Conservation (phyloP, 306 rosid species). For the Argentina anserina region DNA sequence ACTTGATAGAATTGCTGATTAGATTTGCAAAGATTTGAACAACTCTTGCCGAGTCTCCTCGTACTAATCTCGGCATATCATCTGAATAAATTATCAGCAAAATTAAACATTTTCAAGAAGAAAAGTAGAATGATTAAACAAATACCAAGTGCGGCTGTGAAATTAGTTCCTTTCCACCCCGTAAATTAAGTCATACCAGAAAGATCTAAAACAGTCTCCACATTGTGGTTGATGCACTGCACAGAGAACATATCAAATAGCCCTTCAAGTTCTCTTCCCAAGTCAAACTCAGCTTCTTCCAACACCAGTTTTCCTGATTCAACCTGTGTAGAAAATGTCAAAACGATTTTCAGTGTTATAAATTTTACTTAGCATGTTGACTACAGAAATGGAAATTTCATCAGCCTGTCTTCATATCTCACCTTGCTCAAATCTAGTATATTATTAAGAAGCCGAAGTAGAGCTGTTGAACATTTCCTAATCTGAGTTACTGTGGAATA, state of each 20-base stretch:
- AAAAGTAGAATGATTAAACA: not conserved
- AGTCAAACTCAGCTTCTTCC: conserved; percentile 90
- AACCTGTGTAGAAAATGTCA: conserved; percentile 46
- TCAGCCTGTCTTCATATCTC: conserved; percentile 18
- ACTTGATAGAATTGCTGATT: conserved; percentile 94
- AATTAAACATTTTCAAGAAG: conserved; percentile 12
- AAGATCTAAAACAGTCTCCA: conserved; percentile 88
- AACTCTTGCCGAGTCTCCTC: conserved; percentile 96
- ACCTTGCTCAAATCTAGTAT: conserved; percentile 97
- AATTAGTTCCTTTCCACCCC: conserved; percentile 17
- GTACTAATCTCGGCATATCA: conserved; percentile 85
- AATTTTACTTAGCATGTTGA: not conserved
- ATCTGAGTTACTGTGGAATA: conserved; percentile 87
- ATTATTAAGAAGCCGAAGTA: conserved; percentile 95
- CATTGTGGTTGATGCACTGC: conserved; percentile 93
- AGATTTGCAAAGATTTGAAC: conserved; percentile 94
- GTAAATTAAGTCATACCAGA: conserved; percentile 54
- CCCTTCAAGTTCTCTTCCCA: conserved; percentile 97
- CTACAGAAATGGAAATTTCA: not conserved
- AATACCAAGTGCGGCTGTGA: not conserved
- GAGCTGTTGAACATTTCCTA: conserved; percentile 91
- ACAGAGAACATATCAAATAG: conserved; percentile 98
- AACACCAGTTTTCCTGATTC: conserved; percentile 95
- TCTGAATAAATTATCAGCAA: conserved; percentile 42
- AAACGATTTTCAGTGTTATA: not conserved